These are phyloP conservation scores for Closterium sp. DNA, from an alignment of 139 green algal genomes.

Conservation along the genomic window DNA sequence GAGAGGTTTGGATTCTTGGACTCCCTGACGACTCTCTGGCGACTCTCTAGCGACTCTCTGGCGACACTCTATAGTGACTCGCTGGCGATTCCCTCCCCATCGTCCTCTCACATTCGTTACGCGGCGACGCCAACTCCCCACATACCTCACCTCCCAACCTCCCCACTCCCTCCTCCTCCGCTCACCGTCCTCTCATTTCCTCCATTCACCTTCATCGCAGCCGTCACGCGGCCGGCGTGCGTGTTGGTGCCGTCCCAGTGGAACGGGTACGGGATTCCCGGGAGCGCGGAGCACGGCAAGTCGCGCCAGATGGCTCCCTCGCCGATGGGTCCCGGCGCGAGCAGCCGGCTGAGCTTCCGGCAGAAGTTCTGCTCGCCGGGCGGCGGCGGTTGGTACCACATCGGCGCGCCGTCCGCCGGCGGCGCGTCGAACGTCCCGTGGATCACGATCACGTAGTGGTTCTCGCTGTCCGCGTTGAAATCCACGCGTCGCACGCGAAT, in stretches of 20 bases:
- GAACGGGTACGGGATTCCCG: constrained; percentile 25
- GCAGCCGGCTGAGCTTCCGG: background rate
- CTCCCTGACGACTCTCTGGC: too few species aligned
- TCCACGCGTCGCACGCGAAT: too few species aligned
- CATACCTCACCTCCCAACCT: background rate
- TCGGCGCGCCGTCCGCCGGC: too few species aligned
- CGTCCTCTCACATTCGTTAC: background rate
- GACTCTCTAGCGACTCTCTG: too few species aligned
- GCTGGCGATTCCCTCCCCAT: background rate
- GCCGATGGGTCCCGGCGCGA: background rate
- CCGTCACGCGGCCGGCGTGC: background rate
- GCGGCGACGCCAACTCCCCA: background rate
- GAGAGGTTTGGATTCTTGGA: too few species aligned
- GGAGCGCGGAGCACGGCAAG: background rate
- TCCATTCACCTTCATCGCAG: background rate
- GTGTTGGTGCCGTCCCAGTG: constrained; percentile 37
- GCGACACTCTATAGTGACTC: too few species aligned
- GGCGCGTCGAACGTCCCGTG: too few species aligned
- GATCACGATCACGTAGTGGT: too few species aligned
- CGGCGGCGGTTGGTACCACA: too few species aligned
- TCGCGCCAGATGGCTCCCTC: constrained; percentile 3
- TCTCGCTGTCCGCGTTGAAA: too few species aligned
- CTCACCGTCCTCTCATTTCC: background rate
- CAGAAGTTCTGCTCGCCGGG: too few species aligned
- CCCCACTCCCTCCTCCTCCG: background rate